Evolutionary conservation across 495 filamentous ascomycete genomes (phyloP).

Genomic region (Thozetella sp.): DNA sequence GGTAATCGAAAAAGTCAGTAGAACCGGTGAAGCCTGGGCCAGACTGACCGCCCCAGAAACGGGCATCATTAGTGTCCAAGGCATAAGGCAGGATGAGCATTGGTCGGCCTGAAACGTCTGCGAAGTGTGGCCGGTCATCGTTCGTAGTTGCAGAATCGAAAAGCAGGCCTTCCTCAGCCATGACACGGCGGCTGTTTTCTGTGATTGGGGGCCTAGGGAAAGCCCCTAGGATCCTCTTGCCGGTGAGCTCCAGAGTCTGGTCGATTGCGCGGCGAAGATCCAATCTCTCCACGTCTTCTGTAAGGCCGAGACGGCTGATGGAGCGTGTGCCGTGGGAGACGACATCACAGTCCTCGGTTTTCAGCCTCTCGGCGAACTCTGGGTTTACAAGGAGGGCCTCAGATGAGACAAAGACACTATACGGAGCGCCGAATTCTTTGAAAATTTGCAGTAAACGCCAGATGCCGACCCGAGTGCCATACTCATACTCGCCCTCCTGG

Average conservation of each 20-base stretch:
- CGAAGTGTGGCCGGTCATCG: slow-evolving; percentile 4
- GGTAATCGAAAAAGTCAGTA: slow-evolving; percentile 8
- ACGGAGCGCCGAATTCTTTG: slow-evolving; percentile 1
- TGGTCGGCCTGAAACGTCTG: slow-evolving; percentile 2
- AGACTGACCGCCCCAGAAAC: slow-evolving; percentile 6
- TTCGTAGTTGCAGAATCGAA: slow-evolving; percentile 2
- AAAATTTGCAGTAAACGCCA: slow-evolving; percentile 1
- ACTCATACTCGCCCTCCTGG: slow-evolving; percentile 5
- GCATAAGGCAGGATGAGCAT: slow-evolving; percentile 5
- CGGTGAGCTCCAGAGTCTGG: slow-evolving; percentile 5
- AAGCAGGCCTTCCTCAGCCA: slow-evolving; percentile 1
- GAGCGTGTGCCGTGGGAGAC: slow-evolving; percentile 3
- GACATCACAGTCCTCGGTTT: slow-evolving; percentile 3
- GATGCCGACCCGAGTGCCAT: slow-evolving; percentile 2
- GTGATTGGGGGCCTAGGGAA: slow-evolving; percentile 5
- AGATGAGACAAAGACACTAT: slow-evolving; percentile 3
- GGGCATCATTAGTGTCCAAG: slow-evolving; percentile 4
- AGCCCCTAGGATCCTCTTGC: background rate
- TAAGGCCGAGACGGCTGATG: background rate
- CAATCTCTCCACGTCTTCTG: slow-evolving; percentile 3
- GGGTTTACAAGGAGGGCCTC: slow-evolving; percentile 2
- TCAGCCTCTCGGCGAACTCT: background rate
- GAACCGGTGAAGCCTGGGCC: slow-evolving; percentile 4
- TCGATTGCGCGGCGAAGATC: slow-evolving; percentile 1
- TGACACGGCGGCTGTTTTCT: background rate